phyloP scores from a whole-genome alignment of 2,329 filamentous ascomycete species.

The Trichoderma lentiforme region DNA sequence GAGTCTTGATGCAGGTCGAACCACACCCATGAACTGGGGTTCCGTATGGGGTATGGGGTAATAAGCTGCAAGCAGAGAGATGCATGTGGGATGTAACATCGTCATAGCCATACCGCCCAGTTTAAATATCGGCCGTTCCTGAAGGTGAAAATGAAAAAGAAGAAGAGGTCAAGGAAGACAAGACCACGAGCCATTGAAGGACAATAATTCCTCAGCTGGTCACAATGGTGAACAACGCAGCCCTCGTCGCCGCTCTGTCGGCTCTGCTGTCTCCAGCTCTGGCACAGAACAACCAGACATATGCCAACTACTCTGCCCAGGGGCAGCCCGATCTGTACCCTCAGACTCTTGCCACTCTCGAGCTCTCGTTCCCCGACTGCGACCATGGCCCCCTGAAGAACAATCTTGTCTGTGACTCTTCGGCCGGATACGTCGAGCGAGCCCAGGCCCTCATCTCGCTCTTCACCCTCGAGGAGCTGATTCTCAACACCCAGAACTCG shows the following conservation, averaged over 20 bases:
- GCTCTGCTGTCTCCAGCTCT: constrained; percentile 1
- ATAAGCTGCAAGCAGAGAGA: background rate
- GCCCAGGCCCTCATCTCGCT: constrained; percentile 31
- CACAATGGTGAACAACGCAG: constrained; percentile 5
- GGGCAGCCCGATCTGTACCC: constrained; percentile 15
- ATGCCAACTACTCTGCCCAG: constrained; percentile 11
- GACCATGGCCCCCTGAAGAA: constrained; percentile 31
- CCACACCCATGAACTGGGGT: constrained; percentile 4
- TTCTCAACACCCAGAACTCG: constrained; percentile 33
- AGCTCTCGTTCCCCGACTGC: constrained; percentile 31
- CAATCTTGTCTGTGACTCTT: constrained; percentile 33
- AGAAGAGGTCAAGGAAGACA: background rate
- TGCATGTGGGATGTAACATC: background rate
- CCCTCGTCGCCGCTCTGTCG: constrained; percentile 7
- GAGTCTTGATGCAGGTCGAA: background rate
- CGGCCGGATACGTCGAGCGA: constrained; percentile 24
- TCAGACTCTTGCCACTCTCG: constrained; percentile 6
- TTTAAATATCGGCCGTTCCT: constrained; percentile 3
- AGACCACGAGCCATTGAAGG: constrained; percentile 3
- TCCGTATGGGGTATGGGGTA: constrained; percentile 3
- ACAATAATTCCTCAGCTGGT: background rate
- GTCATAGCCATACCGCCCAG: constrained; percentile 10
- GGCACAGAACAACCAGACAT: constrained; percentile 14
- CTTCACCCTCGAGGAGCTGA: constrained; percentile 34
- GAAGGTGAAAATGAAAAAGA: background rate